A percentile compares a stretch with the other conserved stretches of the same genome.
Conservation (phyloP, 345 rosid species). For the Pugionium cornutum region DNA sequence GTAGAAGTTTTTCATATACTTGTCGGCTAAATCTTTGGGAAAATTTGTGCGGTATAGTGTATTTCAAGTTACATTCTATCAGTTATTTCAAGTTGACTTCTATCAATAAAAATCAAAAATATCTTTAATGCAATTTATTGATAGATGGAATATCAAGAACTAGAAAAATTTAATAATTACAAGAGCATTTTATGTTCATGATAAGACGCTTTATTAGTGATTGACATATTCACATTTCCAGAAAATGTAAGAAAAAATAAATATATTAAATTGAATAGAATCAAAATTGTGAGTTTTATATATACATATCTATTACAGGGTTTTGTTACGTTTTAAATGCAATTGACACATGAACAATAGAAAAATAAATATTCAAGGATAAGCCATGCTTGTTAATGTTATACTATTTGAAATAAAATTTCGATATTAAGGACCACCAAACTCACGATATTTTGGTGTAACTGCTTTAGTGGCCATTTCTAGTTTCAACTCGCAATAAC, state of each 20-base stretch:
- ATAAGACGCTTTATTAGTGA: slow-evolving; percentile 21
- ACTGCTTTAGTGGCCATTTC: slow-evolving; percentile 6
- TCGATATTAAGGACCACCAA: slow-evolving; percentile 9
- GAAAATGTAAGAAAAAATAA: neutral
- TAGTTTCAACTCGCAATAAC: slow-evolving; percentile 3
- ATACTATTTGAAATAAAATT: slow-evolving; percentile 9
- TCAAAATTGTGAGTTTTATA: slow-evolving; percentile 1
- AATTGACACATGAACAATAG: slow-evolving; percentile 8
- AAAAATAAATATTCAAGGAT: neutral
- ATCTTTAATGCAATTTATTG: slow-evolving; percentile 7
- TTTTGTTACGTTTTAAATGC: slow-evolving; percentile 14
- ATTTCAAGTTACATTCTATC: too few species aligned
- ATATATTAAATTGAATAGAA: neutral
- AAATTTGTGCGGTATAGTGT: too few species aligned
- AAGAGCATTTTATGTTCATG: neutral
- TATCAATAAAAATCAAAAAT: too few species aligned
- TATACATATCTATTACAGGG: slow-evolving; percentile 11
- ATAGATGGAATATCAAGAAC: slow-evolving; percentile 23
- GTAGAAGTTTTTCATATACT: too few species aligned
- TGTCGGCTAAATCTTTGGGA: too few species aligned
- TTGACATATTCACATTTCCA: neutral
- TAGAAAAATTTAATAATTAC: neutral
- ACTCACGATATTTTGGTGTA: neutral
- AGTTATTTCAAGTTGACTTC: too few species aligned
- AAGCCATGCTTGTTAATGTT: slow-evolving; percentile 4